These are phyloP conservation scores for Hypoxylon subgilvum DNA, from an alignment of 495 filamentous ascomycete genomes.

Conservation along the genomic window DNA sequence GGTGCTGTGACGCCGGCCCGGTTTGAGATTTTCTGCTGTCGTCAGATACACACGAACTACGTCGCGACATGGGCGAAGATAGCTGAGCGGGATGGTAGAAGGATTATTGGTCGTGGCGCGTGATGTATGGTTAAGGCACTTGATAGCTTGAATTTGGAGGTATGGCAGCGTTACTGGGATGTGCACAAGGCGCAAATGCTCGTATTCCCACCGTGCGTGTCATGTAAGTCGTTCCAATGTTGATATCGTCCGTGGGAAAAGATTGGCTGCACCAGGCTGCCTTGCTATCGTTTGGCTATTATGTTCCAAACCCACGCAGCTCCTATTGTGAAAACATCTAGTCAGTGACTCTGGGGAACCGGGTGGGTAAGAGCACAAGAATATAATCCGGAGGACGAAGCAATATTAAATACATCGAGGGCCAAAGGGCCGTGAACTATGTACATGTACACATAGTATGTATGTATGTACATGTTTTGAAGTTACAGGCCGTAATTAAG, in stretches of 20 bases:
- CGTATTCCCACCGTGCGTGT: slow-evolving; percentile 1
- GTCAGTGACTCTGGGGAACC: slow-evolving; percentile 20
- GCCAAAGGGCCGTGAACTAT: slow-evolving; percentile 19
- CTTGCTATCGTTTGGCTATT: background rate
- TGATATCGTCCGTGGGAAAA: background rate
- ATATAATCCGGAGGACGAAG: slow-evolving; percentile 17
- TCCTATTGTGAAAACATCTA: slow-evolving; percentile 21
- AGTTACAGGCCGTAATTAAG: slow-evolving; percentile 20
- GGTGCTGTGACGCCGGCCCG: slow-evolving; percentile 33
- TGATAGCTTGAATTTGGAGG: background rate
- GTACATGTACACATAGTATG: slow-evolving; percentile 8
- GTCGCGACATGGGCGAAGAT: slow-evolving; percentile 39
- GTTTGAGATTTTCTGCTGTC: slow-evolving; percentile 35
- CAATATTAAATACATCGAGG: slow-evolving; percentile 26
- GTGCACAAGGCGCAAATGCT: background rate
- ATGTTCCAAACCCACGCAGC: slow-evolving; percentile 20
- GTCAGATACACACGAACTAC: slow-evolving; percentile 39
- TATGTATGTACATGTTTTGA: slow-evolving; percentile 30
- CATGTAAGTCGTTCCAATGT: slow-evolving; percentile 2
- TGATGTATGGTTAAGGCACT: background rate
- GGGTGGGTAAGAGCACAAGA: slow-evolving; percentile 18
- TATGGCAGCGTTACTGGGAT: background rate
- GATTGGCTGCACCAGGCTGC: slow-evolving; percentile 31
- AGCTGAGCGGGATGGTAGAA: background rate
- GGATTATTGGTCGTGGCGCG: slow-evolving; percentile 6